Evolutionary conservation across 805 yeast genomes (phyloP).

Genomic region (Ogataea trehaloabstinens): DNA sequence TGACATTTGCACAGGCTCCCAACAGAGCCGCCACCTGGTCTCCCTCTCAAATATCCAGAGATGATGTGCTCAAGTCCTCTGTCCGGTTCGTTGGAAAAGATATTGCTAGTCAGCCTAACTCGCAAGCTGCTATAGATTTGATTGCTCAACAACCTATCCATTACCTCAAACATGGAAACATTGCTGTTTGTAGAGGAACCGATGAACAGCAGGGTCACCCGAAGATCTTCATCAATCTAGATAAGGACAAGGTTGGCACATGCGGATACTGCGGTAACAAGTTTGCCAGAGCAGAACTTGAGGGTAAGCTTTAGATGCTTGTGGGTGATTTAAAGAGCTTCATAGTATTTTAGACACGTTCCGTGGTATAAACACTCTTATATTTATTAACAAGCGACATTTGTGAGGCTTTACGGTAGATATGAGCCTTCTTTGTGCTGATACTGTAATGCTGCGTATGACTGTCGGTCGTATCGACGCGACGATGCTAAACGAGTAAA

Average conservation of each 20-base stretch:
- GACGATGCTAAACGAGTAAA: too few relatives aligned
- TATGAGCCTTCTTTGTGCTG: too few relatives aligned
- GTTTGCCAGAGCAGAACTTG: slow-evolving; percentile 54
- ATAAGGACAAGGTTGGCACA: slow-evolving; percentile 65
- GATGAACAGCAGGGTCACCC: slow-evolving; percentile 83
- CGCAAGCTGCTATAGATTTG: slow-evolving; percentile 81
- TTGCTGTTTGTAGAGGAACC: slow-evolving; percentile 85
- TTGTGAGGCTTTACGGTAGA: neutral
- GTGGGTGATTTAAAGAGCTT: slow-evolving; percentile 1
- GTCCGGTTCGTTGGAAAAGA: slow-evolving; percentile 74
- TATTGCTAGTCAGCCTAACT: slow-evolving; percentile 66
- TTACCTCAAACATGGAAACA: slow-evolving; percentile 48
- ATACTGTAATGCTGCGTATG: too few relatives aligned
- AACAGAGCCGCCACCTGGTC: slow-evolving; percentile 75
- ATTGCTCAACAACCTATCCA: slow-evolving; percentile 71
- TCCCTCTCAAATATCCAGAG: slow-evolving; percentile 58
- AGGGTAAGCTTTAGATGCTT: slow-evolving; percentile 22
- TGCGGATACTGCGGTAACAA: slow-evolving; percentile 83
- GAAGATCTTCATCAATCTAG: slow-evolving; percentile 75
- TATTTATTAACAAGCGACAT: slow-evolving; percentile 3
- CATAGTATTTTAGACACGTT: slow-evolving; percentile 14
- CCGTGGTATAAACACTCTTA: neutral
- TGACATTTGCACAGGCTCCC: slow-evolving; percentile 61
- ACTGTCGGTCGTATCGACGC: too few relatives aligned
- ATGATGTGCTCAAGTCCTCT: slow-evolving; percentile 49